Evolutionary conservation across 1,284 basidiomycete genomes (phyloP).

Genomic region (Quambalaria eucalypti): DNA sequence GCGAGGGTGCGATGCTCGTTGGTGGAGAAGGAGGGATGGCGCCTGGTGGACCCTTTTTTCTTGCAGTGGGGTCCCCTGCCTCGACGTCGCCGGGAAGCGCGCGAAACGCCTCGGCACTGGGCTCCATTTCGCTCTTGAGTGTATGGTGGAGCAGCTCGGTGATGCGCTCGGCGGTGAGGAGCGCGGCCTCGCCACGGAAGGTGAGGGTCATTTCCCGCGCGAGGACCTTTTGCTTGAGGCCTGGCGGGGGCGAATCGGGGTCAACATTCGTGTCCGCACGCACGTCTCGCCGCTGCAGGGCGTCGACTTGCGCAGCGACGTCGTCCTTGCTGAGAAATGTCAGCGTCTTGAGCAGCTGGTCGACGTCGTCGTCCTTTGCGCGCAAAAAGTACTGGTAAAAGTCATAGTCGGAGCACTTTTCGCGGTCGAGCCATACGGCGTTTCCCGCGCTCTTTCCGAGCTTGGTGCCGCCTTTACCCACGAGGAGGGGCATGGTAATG

Average conservation of each 20-base stretch:
- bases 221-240: background rate
- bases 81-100: too few relatives aligned
- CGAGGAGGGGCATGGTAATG: slow-evolving; percentile 85
- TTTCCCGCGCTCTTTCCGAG: slow-evolving; percentile 97
- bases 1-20: too few relatives aligned
- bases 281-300: too few relatives aligned
- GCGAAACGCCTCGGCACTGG: too few relatives aligned
- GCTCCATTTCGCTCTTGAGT: too few relatives aligned
- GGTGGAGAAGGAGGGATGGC: too few relatives aligned
- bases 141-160: background rate
- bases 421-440: slow-evolving; percentile 63
- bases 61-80: too few relatives aligned
- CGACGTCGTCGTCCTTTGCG: slow-evolving; percentile 71
- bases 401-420: slow-evolving; percentile 22
- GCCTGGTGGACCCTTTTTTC: too few relatives aligned
- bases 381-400: slow-evolving; percentile 73
- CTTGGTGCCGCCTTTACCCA: slow-evolving; percentile 80
- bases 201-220: background rate
- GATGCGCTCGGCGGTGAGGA: background rate
- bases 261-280: too few relatives aligned
- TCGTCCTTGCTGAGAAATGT: slow-evolving; percentile 57
- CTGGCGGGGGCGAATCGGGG: background rate
- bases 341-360: slow-evolving; percentile 69
- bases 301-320: too few relatives aligned
- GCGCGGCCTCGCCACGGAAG: background rate